These are phyloP conservation scores for Camelina laxa DNA, from an alignment of 345 rosid species.

Conservation along the genomic window DNA sequence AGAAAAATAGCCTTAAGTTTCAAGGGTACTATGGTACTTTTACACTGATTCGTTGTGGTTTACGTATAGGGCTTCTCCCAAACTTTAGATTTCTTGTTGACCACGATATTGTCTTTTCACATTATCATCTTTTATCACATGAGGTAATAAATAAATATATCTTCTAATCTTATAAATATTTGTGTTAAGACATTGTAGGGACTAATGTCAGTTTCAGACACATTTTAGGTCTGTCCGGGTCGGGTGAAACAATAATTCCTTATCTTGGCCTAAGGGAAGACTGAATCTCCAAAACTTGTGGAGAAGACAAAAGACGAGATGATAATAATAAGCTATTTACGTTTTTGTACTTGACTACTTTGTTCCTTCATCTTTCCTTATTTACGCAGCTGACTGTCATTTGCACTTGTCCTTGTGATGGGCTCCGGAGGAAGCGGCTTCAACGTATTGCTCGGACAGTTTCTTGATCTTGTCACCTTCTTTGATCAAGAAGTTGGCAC, in stretches of 20 bases:
- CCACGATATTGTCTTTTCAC: not conserved
- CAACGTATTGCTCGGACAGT: constrained; percentile 91
- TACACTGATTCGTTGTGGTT: not conserved
- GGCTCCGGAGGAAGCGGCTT: constrained; percentile 55
- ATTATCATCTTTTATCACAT: too few species aligned
- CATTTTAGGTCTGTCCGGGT: not conserved
- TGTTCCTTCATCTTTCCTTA: constrained; percentile 31
- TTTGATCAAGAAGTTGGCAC: constrained; percentile 85
- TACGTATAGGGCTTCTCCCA: too few species aligned
- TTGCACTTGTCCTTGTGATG: constrained; percentile 59
- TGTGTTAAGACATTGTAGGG: not conserved
- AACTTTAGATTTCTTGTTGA: not conserved
- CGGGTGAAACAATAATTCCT: not conserved
- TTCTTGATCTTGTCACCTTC: constrained; percentile 98
- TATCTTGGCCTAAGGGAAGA: constrained; percentile 25
- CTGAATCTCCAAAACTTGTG: constrained; percentile 25
- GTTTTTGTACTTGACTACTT: constrained; percentile 28
- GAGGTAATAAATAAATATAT: constrained; percentile 1
- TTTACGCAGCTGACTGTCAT: constrained; percentile 22
- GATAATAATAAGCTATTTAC: constrained; percentile 20
- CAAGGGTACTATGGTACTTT: too few species aligned
- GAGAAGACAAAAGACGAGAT: constrained; percentile 39
- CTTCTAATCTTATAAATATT: not conserved
- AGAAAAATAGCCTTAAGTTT: not conserved
- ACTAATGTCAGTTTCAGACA: constrained; percentile 5